Evolutionary conservation across 2,329 filamentous ascomycete species (phyloP).

Genomic region (Rhytidhysteron rufulum): DNA sequence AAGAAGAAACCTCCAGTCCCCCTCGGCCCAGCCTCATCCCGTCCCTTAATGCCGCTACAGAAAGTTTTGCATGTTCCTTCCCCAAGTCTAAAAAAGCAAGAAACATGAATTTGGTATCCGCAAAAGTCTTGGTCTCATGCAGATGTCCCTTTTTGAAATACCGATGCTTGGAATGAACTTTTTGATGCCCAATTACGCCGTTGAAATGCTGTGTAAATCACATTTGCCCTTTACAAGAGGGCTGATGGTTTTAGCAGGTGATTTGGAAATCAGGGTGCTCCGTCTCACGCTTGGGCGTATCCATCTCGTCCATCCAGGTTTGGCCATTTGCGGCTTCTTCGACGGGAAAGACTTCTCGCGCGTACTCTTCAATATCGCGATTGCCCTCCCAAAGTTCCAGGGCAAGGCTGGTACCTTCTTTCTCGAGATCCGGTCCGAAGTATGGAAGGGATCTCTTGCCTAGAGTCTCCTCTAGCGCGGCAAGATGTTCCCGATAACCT

Average conservation of each 20-base stretch:
- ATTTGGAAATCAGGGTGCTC: constrained; percentile 30
- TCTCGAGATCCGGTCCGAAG: constrained; percentile 58
- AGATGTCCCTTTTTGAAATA: too few relatives aligned
- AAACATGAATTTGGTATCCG: too few relatives aligned
- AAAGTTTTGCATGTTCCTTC: too few relatives aligned
- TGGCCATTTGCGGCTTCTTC: constrained; percentile 93
- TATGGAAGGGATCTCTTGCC: constrained; percentile 59
- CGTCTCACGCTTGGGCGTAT: constrained; percentile 32
- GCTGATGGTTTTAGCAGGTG: constrained; percentile 28
- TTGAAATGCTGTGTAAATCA: constrained; percentile 2
- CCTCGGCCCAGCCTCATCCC: too few relatives aligned
- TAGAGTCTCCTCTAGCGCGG: constrained; percentile 59
- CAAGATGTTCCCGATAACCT: constrained; percentile 85
- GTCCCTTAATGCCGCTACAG: too few relatives aligned
- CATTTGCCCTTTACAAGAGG: background rate
- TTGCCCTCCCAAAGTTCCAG: constrained; percentile 87
- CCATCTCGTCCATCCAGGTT: constrained; percentile 75
- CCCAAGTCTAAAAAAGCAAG: too few relatives aligned
- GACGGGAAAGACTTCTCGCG: constrained; percentile 85
- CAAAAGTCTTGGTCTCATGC: too few relatives aligned
- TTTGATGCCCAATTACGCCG: constrained; percentile 4
- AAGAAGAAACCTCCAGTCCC: too few relatives aligned
- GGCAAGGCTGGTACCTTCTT: constrained; percentile 66
- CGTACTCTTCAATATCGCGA: constrained; percentile 88
- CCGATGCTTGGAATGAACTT: too few relatives aligned